Evolutionary conservation across 2,329 filamentous ascomycete genomes (phyloP).

Genomic region (Orbilia quercus): DNA sequence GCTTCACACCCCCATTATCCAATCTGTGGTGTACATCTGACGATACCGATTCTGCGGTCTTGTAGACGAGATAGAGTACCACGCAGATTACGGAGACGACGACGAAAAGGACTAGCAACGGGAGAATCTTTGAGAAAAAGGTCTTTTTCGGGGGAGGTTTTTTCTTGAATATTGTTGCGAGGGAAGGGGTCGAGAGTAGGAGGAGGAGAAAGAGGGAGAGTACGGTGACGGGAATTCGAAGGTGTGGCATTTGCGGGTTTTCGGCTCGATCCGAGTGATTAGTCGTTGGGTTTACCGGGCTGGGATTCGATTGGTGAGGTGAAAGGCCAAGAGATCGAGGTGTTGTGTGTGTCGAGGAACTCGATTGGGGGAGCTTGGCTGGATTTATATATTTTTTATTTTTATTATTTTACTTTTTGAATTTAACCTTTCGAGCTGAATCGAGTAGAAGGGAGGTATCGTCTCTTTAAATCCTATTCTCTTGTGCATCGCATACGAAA

Average conservation of each 20-base stretch:
- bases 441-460: no score
- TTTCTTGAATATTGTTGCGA: conserved; percentile 27
- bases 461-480: no score
- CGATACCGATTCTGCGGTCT: conserved; percentile 19
- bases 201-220: conserved; percentile 18
- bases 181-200: background rate
- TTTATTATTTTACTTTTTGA: no score
- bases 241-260: conserved; percentile 5
- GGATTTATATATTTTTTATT: no score
- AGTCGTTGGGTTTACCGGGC: background rate
- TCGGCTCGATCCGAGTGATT: background rate
- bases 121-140: conserved; percentile 29
- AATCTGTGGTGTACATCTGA: conserved; percentile 23
- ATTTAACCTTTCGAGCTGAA: no score
- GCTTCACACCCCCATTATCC: conserved; percentile 29
- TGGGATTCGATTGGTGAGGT: no score
- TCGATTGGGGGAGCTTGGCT: no score
- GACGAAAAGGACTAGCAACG: conserved; percentile 25
- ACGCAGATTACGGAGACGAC: conserved; percentile 33
- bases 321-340: no score
- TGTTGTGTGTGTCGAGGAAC: no score
- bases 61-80: conserved; percentile 43
- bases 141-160: conserved; percentile 25
- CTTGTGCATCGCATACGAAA: no score
- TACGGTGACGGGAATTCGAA: conserved; percentile 4